These are phyloP conservation scores for Fusarium sp. DNA, from an alignment of 2,329 filamentous ascomycete genomes.

Conservation along the genomic window DNA sequence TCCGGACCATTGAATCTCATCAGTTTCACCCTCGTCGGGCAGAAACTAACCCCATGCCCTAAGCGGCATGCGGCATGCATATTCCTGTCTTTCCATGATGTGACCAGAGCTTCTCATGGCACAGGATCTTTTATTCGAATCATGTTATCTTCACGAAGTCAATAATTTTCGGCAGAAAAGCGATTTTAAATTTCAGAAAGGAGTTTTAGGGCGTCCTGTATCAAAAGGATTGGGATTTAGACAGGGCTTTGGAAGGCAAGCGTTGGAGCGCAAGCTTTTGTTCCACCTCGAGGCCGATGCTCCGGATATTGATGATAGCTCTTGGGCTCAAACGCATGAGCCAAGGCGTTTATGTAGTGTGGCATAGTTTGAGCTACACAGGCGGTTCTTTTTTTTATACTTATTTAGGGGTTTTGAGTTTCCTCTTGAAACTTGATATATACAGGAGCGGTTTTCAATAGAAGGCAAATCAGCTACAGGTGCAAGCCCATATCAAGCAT, in stretches of 20 bases:
- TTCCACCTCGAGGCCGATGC: slow-evolving; percentile 5
- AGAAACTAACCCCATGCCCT: slow-evolving; percentile 46
- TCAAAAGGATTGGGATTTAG: slow-evolving; percentile 22
- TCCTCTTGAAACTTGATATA: not conserved
- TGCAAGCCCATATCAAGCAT: slow-evolving; percentile 11
- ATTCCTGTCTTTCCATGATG: not conserved
- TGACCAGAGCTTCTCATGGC: not conserved
- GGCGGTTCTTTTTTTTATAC: slow-evolving; percentile 3
- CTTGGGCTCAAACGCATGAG: not conserved
- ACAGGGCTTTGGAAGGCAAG: slow-evolving; percentile 11
- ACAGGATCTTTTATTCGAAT: not conserved
- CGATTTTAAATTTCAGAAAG: slow-evolving; percentile 18
- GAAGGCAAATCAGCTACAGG: slow-evolving; percentile 18
- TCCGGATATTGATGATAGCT: not conserved
- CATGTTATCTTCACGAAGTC: slow-evolving; percentile 20
- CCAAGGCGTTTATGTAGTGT: slow-evolving; percentile 12
- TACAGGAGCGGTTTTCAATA: slow-evolving; percentile 23
- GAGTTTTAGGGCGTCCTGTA: slow-evolving; percentile 25
- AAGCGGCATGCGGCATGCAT: slow-evolving; percentile 15
- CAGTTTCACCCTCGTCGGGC: slow-evolving; percentile 47
- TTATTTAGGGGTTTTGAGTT: not conserved
- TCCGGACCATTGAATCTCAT: slow-evolving; percentile 46
- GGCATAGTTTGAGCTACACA: not conserved
- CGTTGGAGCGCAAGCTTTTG: slow-evolving; percentile 27
- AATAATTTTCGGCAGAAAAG: slow-evolving; percentile 22